Evolutionary conservation across 2,329 filamentous ascomycete species (phyloP), one percentile per base, ranked within the genome.

Genomic region (Colletotrichum sp.): DNA sequence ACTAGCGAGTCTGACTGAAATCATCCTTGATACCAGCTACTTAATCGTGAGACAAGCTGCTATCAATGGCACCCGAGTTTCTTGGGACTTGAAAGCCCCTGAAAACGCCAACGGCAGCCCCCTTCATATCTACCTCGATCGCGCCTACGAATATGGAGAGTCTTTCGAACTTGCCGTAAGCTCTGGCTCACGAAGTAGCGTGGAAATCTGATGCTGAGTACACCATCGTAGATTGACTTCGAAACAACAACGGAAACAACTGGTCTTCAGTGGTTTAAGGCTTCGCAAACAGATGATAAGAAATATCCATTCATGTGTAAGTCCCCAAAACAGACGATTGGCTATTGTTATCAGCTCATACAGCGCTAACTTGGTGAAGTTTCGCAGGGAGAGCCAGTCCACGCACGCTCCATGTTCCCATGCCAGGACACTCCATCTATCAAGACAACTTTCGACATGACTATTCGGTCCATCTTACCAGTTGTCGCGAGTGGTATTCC

Each of bases 341-440:
- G n/a, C 34, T 38, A 7, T 38, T 16, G 1, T 38, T 16, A 6
- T 15, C 10, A 30, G 16, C 21, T 61, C 8, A 18, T n/a, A 18
- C 18, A 10, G 2, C 6, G 61, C 60, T 66, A 3, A 71, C 26
- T 5, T 24, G 12, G 12, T 18, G 16, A 24, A 71, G 70, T 98
- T 87, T 97, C 95, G 43, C 96, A 98, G 87, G 98, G 96, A 84
- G 96, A 98, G 88, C 96, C 96, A 67, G 98, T 98, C 80, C 96
- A 98, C 82, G 95, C 95, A 58, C 93, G 96, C 75, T 98, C 96
- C 66, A 91, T 98, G 77, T 97, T 98, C 84, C 96, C 97, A 7
- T 98, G 96, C 85, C 96, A 98, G 87, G 96, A 98, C 82, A 98
- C 96, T 2, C 97, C 96, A 6, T 96, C 98, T 83, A 94, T 98